Conservation (phyloP, 768 basidiomycete genomes). For the Cystobasidium onofrii region DNA sequence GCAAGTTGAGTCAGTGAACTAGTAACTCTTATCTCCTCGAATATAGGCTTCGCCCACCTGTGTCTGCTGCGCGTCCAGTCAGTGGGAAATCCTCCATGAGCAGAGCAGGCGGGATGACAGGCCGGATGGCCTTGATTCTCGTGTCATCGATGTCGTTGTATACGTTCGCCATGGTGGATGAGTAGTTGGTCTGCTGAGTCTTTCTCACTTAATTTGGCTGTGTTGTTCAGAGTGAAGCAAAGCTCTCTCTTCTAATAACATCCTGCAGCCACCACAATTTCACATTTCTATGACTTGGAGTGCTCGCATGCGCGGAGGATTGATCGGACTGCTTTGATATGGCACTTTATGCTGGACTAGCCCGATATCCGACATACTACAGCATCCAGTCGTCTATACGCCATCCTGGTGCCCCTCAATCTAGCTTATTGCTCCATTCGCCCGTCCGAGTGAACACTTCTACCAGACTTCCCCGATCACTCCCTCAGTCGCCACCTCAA, state of each 20-base stretch:
- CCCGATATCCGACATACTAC: not conserved
- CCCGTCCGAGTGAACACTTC: too few relatives aligned
- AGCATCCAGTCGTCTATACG: not conserved
- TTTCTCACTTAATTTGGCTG: too few relatives aligned
- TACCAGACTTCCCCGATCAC: too few relatives aligned
- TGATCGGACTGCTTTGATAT: not conserved
- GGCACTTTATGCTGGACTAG: not conserved
- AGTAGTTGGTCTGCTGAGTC: not conserved
- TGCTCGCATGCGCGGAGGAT: not conserved
- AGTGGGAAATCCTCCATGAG: slow-evolving; percentile 56
- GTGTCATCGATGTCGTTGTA: slow-evolving; percentile 57
- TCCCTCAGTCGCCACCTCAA: too few relatives aligned
- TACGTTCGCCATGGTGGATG: not conserved
- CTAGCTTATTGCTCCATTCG: too few relatives aligned
- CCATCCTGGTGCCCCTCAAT: too few relatives aligned
- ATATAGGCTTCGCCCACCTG: not conserved
- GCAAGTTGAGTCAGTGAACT: too few relatives aligned
- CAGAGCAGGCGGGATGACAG: slow-evolving; percentile 40
- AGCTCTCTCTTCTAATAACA: not conserved
- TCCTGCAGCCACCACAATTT: not conserved
- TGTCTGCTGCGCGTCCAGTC: slow-evolving; percentile 29
- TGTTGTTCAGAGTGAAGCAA: not conserved
- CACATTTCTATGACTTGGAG: not conserved
- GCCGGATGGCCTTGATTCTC: slow-evolving; percentile 35
- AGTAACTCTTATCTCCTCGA: not conserved